Evolutionary conservation across 1,284 basidiomycete species (phyloP).

Genomic region (Rhizoctonia solani): DNA sequence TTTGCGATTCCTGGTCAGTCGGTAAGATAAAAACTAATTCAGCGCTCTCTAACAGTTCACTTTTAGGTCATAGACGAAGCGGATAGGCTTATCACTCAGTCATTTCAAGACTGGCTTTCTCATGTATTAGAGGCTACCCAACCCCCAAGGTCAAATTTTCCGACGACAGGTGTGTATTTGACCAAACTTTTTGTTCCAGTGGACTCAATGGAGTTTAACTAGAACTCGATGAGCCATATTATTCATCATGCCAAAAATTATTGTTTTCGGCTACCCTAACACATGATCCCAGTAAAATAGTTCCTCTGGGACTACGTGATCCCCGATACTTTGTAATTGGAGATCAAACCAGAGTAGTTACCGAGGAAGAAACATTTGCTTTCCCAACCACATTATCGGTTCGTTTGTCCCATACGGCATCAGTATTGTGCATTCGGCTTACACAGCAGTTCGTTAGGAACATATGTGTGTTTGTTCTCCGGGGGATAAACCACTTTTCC

Average conservation of each 20-base stretch:
- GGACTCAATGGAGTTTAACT: slow-evolving; percentile 36
- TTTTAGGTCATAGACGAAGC: slow-evolving; percentile 97
- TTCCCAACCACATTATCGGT: slow-evolving; percentile 80
- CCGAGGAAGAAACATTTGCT: slow-evolving; percentile 73
- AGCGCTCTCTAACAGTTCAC: too few species aligned
- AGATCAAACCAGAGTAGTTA: slow-evolving; percentile 50
- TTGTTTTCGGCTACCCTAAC: slow-evolving; percentile 97
- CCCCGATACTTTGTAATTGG: slow-evolving; percentile 90
- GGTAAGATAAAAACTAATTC: too few species aligned
- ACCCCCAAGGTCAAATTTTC: slow-evolving; percentile 47
- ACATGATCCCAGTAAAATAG: slow-evolving; percentile 89
- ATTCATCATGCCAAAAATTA: slow-evolving; percentile 86
- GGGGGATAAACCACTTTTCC: slow-evolving; percentile 83
- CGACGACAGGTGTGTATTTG: slow-evolving; percentile 41
- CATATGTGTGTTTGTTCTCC: slow-evolving; percentile 83
- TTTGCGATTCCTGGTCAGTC: slow-evolving; percentile 84
- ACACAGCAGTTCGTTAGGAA: slow-evolving; percentile 58
- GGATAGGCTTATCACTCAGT: slow-evolving; percentile 90
- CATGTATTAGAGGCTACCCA: slow-evolving; percentile 76
- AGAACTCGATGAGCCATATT: slow-evolving; percentile 59
- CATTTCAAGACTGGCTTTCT: slow-evolving; percentile 93
- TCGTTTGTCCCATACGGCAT: slow-evolving; percentile 40
- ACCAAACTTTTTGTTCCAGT: neutral
- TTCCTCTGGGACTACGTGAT: slow-evolving; percentile 74
- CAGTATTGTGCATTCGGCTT: neutral